Evolutionary conservation across 441 rosid genomes (phyloP), one percentile per base, ranked within the genome.

Genomic region (Brassica hybrid): DNA sequence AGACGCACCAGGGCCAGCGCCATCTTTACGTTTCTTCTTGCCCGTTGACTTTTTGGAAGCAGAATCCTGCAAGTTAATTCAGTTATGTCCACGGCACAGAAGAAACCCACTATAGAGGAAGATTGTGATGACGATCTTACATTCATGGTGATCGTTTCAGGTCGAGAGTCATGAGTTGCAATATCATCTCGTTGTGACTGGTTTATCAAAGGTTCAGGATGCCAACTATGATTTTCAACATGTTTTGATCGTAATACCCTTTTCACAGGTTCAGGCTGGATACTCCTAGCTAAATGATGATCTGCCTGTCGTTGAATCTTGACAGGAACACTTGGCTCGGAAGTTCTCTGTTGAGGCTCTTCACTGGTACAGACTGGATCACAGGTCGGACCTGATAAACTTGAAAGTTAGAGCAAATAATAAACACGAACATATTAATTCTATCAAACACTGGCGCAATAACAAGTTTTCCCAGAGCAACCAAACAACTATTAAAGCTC

Each of bases 341-440:
- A 60, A 71, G 79, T 74, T 89, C 81, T 90, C 85, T 77, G 80
- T 76, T 85, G 88, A 83, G 80, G 83, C 52, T 65, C 77, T 60
- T 86, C 84, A 81, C 56, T 77, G 80, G 80, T 80, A 79, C 86
- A 79, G 71, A 77, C 72, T 74, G 88, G 90, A 83, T 83, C 89
- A 78, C 85, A 80, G 56, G 77, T 79, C 64, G 65, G 85, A 89
- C 91, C 98, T 90, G 96, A 88, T 83, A 89, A 82, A 91, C 89
- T 87, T 88, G 83, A 85, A 85, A 79, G 83, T 80, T 79, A 83
- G 83, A 90, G 88, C 83, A 80, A 87, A 85, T 84, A 83, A 90
- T 89, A 89, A 88, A 85, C 69, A 79, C 71, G 71, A 69, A 65
- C 85, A 81, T 58, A 62, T 72, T 61, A 79, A 79, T 69, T 78